These are phyloP conservation scores for Pseudogymnoascus sp. DNA, from an alignment of 2,329 filamentous ascomycete genomes.

Conservation along the genomic window DNA sequence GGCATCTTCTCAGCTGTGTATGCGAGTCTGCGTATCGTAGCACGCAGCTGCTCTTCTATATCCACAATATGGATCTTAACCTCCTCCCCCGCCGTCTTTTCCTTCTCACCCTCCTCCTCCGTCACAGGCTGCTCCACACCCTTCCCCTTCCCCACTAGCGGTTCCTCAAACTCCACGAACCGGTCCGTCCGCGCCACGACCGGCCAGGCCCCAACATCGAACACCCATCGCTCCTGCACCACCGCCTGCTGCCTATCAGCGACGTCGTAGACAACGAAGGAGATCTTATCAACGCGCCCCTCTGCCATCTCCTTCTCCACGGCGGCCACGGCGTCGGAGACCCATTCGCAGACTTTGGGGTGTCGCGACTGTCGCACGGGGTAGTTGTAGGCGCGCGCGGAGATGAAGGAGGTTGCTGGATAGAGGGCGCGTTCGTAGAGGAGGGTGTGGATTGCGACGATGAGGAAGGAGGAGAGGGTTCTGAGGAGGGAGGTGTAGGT, in stretches of 20 bases:
- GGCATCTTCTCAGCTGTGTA: constrained; percentile 51
- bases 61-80: constrained; percentile 46
- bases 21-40: constrained; percentile 55
- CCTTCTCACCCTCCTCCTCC: constrained; percentile 9
- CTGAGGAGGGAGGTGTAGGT: constrained; percentile 42
- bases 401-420: constrained; percentile 57
- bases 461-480: constrained; percentile 59
- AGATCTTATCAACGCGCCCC: constrained; percentile 30
- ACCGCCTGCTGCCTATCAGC: constrained; percentile 19
- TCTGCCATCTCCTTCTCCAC: constrained; percentile 55
- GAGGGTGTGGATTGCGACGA: constrained; percentile 63
- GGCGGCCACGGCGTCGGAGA: constrained; percentile 56
- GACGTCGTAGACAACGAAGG: constrained; percentile 31
- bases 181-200: constrained; percentile 28
- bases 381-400: constrained; percentile 61
- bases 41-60: constrained; percentile 66
- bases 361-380: constrained; percentile 64
- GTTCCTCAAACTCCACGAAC: constrained; percentile 30
- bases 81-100: constrained; percentile 12
- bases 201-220: constrained; percentile 35
- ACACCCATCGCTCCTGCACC: constrained; percentile 36
- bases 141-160: constrained; percentile 12
- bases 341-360: constrained; percentile 62
- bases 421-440: constrained; percentile 62
- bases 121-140: constrained; percentile 2